Percentiles rank a stretch among this genome's conserved stretches.
Conservation (phyloP, 495 filamentous ascomycete genomes). For the Podospora fimiseda region DNA sequence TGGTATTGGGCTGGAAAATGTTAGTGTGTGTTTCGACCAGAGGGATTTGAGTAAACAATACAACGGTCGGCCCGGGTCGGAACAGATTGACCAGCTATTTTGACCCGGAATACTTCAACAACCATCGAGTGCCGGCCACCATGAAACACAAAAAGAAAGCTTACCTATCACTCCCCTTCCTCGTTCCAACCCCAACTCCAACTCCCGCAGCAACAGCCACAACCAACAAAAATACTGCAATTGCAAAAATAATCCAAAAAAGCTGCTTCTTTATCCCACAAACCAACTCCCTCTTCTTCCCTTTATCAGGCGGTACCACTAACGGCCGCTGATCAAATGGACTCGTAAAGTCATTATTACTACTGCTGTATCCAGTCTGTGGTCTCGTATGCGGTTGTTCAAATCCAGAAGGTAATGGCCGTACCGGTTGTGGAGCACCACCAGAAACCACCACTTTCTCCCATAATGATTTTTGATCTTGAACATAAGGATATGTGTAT, state of each 20-base stretch:
- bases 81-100: no score
- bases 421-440: neutral
- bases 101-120: no score
- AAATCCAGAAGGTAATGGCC: neutral
- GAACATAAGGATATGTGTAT: neutral
- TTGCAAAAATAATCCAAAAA: conserved; percentile 7
- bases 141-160: neutral
- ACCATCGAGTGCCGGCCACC: no score
- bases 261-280: conserved; percentile 4
- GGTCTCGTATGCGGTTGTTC: neutral
- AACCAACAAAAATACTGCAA: conserved; percentile 3
- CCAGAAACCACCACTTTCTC: neutral
- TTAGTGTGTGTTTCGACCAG: no score
- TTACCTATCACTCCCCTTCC: neutral
- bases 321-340: conserved; percentile 3
- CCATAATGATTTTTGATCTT: neutral
- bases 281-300: neutral
- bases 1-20: no score
- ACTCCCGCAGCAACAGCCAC: conserved; percentile 8
- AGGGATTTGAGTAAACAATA: no score
- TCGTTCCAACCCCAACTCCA: conserved; percentile 2
- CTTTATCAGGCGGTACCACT: neutral
- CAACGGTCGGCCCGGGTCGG: no score
- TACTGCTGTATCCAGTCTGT: neutral
- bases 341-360: neutral